Conservation (phyloP, 139 green algal genomes). For the Chlorella sp. region DNA sequence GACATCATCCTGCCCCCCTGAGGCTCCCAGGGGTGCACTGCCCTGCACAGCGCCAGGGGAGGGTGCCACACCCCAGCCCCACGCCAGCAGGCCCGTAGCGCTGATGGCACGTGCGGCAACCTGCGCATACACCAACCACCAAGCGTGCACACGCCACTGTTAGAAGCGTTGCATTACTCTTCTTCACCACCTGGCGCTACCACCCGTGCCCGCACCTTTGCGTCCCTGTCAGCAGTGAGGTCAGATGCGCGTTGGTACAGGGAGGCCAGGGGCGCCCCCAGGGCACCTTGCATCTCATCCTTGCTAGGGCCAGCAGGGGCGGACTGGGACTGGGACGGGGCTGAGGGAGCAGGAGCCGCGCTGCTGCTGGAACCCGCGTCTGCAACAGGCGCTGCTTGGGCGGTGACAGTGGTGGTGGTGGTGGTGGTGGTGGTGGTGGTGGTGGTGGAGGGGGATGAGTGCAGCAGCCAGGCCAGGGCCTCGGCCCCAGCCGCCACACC, state of each 20-base stretch:
- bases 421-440: neutral
- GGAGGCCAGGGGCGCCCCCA: neutral
- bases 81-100: constrained; percentile 27
- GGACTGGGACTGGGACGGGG: too few relatives aligned
- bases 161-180: too few relatives aligned
- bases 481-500: neutral
- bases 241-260: constrained; percentile 16
- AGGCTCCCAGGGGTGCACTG: too few relatives aligned
- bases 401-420: neutral
- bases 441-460: neutral
- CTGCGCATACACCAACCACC: too few relatives aligned
- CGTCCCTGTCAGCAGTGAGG: constrained; percentile 33
- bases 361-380: neutral
- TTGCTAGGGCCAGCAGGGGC: too few relatives aligned
- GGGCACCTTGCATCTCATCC: neutral
- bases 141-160: too few relatives aligned
- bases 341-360: too few relatives aligned
- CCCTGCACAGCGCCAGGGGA: too few relatives aligned
- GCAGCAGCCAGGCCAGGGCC: neutral
- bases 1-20: too few relatives aligned
- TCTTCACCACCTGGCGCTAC: too few relatives aligned
- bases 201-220: too few relatives aligned
- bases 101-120: constrained; percentile 18
- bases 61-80: neutral
- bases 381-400: neutral